Conservation (phyloP, 305 asterid genomes). For the Fraxinus albicans region DNA sequence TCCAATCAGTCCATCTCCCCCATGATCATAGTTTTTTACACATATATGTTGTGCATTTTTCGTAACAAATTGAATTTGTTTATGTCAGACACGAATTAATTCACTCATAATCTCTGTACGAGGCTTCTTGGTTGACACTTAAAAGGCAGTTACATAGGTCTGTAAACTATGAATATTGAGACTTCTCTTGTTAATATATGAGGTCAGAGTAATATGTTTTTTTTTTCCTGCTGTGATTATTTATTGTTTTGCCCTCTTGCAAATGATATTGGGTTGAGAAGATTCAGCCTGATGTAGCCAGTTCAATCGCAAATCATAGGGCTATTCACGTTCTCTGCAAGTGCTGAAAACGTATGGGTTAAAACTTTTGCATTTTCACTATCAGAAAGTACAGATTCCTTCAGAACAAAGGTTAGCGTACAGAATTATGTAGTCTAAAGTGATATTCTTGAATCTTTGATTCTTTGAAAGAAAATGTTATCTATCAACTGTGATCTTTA, state of each 20-base stretch:
- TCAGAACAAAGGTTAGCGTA: neutral
- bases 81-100: slow-evolving; percentile 2
- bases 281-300: neutral
- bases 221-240: neutral
- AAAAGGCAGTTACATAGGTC: neutral
- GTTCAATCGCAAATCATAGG: neutral
- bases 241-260: neutral
- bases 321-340: neutral
- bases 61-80: neutral
- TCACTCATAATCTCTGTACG: neutral
- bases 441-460: neutral
- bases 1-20: slow-evolving; percentile 55
- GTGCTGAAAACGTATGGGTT: neutral
- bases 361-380: neutral
- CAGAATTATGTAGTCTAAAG: neutral
- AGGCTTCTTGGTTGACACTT: neutral
- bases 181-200: slow-evolving; percentile 9
- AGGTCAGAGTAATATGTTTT: neutral
- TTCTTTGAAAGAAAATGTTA: neutral
- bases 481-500: neutral
- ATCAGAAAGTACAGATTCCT: neutral
- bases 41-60: neutral
- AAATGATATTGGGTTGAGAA: neutral
- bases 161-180: slow-evolving; percentile 23
- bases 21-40: slow-evolving; percentile 11